phyloP scores from a whole-genome alignment of 495 filamentous ascomycete species.

The Usnea hakonensis region DNA sequence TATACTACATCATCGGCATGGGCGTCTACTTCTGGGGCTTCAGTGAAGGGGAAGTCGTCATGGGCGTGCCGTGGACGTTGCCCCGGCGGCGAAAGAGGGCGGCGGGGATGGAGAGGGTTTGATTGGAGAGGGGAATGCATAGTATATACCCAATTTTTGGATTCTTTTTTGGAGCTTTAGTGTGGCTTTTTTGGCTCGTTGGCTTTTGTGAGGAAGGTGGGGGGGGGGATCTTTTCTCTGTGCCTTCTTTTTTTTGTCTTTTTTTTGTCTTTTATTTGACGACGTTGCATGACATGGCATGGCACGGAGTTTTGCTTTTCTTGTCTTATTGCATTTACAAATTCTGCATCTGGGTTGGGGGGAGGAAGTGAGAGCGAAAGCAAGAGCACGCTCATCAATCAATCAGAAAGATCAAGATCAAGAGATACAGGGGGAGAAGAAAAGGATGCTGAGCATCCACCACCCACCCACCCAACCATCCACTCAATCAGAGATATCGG shows the following conservation, averaged over 20 bases:
- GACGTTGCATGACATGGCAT: not conserved
- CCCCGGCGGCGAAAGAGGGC: constrained; percentile 34
- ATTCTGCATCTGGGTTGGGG: not conserved
- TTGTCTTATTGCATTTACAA: constrained; percentile 1
- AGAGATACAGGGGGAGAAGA: too few relatives aligned
- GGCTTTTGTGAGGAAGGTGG: not conserved
- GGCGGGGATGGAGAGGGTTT: constrained; percentile 6
- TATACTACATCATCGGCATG: constrained; percentile 88
- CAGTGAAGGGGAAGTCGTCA: constrained; percentile 88
- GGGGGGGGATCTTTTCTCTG: too few relatives aligned
- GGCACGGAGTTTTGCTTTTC: too few relatives aligned
- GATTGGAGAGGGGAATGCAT: not conserved
- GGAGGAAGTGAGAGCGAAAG: not conserved
- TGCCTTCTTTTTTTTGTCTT: too few relatives aligned
- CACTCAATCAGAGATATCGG: too few relatives aligned
- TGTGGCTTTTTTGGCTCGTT: not conserved
- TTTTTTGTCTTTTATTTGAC: not conserved
- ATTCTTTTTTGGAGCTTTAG: not conserved
- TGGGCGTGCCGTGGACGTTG: constrained; percentile 51
- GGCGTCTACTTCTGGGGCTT: constrained; percentile 94
- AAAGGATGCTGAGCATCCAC: not conserved
- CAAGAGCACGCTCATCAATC: too few relatives aligned
- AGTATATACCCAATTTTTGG: not conserved
- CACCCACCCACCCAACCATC: too few relatives aligned
- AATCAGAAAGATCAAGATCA: too few relatives aligned